phyloP scores from a whole-genome alignment of 2,329 filamentous ascomycete species.

The Juglanconis oblonga region DNA sequence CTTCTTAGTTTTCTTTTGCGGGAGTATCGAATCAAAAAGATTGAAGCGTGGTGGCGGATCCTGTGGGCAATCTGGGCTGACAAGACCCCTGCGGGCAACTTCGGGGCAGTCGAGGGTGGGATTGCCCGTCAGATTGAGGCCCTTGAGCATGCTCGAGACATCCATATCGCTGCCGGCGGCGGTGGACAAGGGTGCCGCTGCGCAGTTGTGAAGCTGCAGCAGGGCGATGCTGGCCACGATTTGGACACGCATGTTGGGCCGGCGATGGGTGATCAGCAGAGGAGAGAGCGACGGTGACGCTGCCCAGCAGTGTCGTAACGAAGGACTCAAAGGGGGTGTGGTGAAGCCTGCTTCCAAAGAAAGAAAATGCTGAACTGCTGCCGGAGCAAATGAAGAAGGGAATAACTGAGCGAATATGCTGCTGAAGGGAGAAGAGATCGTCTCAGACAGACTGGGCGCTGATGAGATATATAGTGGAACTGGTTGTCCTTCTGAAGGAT shows the following conservation, averaged over 20 bases:
- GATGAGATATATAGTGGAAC: too few species aligned
- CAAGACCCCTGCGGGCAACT: too few species aligned
- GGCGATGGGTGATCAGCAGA: neutral
- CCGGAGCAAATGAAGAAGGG: neutral
- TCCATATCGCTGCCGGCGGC: neutral
- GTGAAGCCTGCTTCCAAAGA: neutral
- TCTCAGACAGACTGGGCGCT: too few species aligned
- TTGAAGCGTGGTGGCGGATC: too few species aligned
- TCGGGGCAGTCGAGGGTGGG: too few species aligned
- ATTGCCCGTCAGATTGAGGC: too few species aligned
- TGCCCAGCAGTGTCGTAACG: neutral
- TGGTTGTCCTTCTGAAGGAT: too few species aligned
- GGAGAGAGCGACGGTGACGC: neutral
- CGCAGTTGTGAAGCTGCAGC: neutral
- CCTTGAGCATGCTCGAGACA: neutral
- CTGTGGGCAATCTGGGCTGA: too few species aligned
- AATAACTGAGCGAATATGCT: neutral
- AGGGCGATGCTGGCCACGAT: neutral
- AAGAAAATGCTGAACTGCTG: neutral
- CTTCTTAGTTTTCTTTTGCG: too few species aligned
- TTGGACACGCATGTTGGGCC: neutral
- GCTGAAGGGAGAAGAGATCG: neutral
- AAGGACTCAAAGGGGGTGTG: neutral
- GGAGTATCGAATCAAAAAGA: too few species aligned
- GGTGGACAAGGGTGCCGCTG: neutral